Base-by-base conservation (phyloP, 192 early-diverging fungal genomes). In the Allomyces macrogynus region DNA sequence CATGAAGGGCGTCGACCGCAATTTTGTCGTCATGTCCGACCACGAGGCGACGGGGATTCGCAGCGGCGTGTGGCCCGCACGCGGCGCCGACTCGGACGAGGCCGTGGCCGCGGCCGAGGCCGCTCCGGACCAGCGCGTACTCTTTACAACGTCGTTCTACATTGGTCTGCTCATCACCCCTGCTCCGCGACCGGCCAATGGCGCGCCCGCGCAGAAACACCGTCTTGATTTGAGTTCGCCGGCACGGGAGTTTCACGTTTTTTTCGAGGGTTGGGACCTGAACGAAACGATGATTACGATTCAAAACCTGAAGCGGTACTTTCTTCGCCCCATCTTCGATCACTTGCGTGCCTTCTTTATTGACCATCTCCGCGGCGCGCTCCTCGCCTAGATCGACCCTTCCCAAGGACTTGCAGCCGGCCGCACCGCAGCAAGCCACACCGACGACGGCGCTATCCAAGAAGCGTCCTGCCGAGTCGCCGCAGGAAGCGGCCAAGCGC, bases 81-180 rank as follows among this genome's bases (percentile, higher is more conserved):
- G 20, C 49, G 49, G 20, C 49, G 20, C 16, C 49, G 49, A 14
- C 49, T 23, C 63, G 22, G 49, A 64, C 4, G 68, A 54, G 1
- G 57, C 26, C 61, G 44, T 54, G 23, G 25, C 20, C 27, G 43
- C 64, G 24, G 32, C 23, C 24, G 26, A 40, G 49, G 43, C 61
- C 40, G 64, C 43, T 23, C 32, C 3, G 32, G 49, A 57, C 32
- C 60, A 72, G 22, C 66, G 67, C 22, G 73, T 73, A 10, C 74
- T 90, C 18, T 85, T 83, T 66, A 88, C 87, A 3, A 87, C 91
- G 8, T 82, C 83, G 16, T 95, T 94, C 69, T 96, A 96, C 69
- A 81, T 99, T 71, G 95, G 93, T 1, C 69, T 99, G 18, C 69
- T 75, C 32, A 78, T 92, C 25, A 77, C 78, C 42, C 73, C 80